Evolutionary conservation across 768 basidiomycete species (phyloP), one percentile per base, ranked within the genome.

Genomic region (Cyathus striatus): DNA sequence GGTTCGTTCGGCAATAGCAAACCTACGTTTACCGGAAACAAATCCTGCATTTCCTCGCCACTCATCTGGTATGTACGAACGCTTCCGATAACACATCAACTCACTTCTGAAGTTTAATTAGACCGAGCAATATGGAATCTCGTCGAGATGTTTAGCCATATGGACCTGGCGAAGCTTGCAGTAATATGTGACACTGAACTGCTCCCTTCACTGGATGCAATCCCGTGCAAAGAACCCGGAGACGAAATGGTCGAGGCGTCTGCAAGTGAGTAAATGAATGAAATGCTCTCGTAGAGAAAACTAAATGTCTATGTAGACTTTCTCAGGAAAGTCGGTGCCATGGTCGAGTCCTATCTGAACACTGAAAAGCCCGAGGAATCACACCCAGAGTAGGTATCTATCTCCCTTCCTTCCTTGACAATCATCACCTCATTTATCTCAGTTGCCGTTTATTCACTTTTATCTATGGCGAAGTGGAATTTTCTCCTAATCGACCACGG

Each of bases 141-240:
- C 33, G 65, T 83, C 35, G 84, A 86, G 56, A 68, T 83, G 34
- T 86, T 81, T 55, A 74, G 77, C 2, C 76, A 85, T 49, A 73
- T 89, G 68, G 86, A 89, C 49, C 63, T 85, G 9, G 83, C 78
- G 4, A 66, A 73, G 12, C 53, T 86, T 9, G 69, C 73, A 24
- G 72, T 77, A 26, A 70, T 88, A 17, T 68, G 75, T 23, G 75
- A 79, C 30, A 73, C 73, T 23, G 66, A 72, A 9, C 62, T 72
- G 4, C 58, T 85, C 20, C 60, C 68, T 2, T 70, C 70, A 0
- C 68, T 83, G 41, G 55, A 65, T 3, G 12, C 59, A 68, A 4
- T 64, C 66, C 50, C 38, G 65, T 41, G 58, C 58, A 42, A 42
- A 66, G 54, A 59, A 47, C 32, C 44, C 44, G 6, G 50, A 63